phyloP scores from a whole-genome alignment of 768 basidiomycete genomes.

The Sporobolomyces phaffii region DNA sequence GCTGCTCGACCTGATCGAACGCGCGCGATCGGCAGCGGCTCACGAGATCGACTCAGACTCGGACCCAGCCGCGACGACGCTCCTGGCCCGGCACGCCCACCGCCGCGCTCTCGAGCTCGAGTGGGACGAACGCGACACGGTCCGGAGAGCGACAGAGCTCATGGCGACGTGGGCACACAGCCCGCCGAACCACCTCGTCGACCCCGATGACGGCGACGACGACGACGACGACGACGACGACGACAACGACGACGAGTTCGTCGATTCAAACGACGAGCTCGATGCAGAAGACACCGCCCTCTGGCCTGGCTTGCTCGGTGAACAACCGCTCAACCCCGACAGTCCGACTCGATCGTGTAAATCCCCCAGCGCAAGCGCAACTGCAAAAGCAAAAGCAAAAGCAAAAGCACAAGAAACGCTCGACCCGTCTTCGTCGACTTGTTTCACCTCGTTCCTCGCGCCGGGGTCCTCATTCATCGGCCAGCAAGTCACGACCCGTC shows the following conservation, averaged over 20 bases:
- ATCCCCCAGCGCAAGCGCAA: neutral
- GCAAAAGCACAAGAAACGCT: neutral
- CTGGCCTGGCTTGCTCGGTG: constrained; percentile 14
- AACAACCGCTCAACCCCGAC: constrained; percentile 20
- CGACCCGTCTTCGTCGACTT: constrained; percentile 24
- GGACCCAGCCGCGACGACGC: constrained; percentile 1
- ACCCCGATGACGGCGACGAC: neutral
- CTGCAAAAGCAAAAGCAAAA: neutral
- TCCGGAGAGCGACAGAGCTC: neutral
- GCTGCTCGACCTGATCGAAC: neutral
- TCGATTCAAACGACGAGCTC: too few relatives aligned
- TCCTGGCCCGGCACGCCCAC: neutral
- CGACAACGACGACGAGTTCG: neutral
- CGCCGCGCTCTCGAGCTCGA: constrained; percentile 7
- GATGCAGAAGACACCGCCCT: neutral
- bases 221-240: neutral
- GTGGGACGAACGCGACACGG: constrained; percentile 26
- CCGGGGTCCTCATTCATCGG: constrained; percentile 34
- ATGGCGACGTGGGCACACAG: neutral
- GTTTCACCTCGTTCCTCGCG: constrained; percentile 27
- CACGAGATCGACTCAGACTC: neutral
- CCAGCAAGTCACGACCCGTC: neutral
- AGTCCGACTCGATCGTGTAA: neutral
- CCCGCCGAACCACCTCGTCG: neutral
- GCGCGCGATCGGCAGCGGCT: neutral